Evolutionary conservation across 495 filamentous ascomycete species (phyloP), one percentile per base, ranked within the genome.

Genomic region (Penicillium riverlandense): DNA sequence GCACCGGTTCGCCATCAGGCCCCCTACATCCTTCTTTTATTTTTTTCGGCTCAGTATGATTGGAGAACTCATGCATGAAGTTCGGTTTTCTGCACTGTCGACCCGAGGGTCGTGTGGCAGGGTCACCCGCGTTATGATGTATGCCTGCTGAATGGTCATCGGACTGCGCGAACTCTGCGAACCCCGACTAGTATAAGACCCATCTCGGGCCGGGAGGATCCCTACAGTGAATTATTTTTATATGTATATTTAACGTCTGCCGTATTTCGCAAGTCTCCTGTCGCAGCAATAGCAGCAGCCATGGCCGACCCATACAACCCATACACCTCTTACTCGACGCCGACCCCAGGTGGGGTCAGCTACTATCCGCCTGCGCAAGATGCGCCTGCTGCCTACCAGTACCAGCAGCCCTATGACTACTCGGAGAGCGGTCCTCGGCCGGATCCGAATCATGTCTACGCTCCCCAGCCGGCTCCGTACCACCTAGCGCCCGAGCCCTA

Each of bases 231-330:
- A 22, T 22, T 22, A 22, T 22, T 22, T 22, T 6, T 22, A 22
- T 22, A 22, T 3, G 22, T 6, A 3, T 22, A 4, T 22, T 22
- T 22, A 4, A 4, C 22, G 4, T 22, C 22, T 22, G 22, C 22
- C 2, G 4, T 22, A 22, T 22, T 22, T 22, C 4, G 22, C 22
- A 22, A 22, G 22, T 22, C 22, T 22, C 22, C 2, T 22, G 22
- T 22, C 22, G 4, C 22, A 22, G 22, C 22, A 22, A 7, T 7
- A 48, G 22, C 22, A 22, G 32, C 32, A 48, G 53, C 36, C 40
- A 76, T 76, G 72, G 74, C 70, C 7, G 72, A 70, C 38, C 69
- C 69, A 12, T 77, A 77, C 60, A 65, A 74, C 62, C 70, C 59
- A 11, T 68, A 65, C 38, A 41, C 57, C 36, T 48, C 51, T 28